Conservation (phyloP, 2,329 filamentous ascomycete genomes). For the Epichloe sp. region DNA sequence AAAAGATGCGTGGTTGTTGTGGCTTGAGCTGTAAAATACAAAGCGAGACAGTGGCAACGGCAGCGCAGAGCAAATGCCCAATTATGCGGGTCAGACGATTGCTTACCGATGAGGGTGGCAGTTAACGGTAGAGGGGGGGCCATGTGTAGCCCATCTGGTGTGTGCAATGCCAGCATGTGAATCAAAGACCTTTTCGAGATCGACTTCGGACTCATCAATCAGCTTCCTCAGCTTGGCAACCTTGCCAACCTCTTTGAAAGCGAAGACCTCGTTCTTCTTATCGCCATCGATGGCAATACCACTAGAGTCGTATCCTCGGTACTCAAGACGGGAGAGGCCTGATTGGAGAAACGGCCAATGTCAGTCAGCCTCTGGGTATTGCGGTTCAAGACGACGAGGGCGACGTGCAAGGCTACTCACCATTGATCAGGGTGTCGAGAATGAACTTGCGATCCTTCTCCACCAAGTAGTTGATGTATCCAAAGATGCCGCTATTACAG, state of each 20-base stretch:
- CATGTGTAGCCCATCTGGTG: slow-evolving; percentile 98
- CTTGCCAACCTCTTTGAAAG: slow-evolving; percentile 99
- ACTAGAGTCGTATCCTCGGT: slow-evolving; percentile 96
- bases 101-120: slow-evolving; percentile 94
- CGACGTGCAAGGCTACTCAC: slow-evolving; percentile 36
- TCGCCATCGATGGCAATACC: slow-evolving; percentile 92
- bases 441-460: slow-evolving; percentile 98
- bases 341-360: slow-evolving; percentile 10
- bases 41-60: too few relatives aligned
- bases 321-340: slow-evolving; percentile 93
- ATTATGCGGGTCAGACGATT: neutral
- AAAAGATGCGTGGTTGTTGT: neutral
- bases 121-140: slow-evolving; percentile 82
- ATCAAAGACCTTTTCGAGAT: slow-evolving; percentile 88
- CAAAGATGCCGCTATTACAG: slow-evolving; percentile 70
- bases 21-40: neutral
- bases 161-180: slow-evolving; percentile 98
- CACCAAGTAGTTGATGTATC: slow-evolving; percentile 98
- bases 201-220: slow-evolving; percentile 70
- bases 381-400: neutral
- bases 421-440: slow-evolving; percentile 90
- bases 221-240: slow-evolving; percentile 91
- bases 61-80: too few relatives aligned
- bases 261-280: slow-evolving; percentile 95
- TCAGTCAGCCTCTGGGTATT: slow-evolving; percentile 8